These are phyloP conservation scores for Pulveroboletus sp. DNA, from an alignment of 768 basidiomycete species.

Conservation along the genomic window DNA sequence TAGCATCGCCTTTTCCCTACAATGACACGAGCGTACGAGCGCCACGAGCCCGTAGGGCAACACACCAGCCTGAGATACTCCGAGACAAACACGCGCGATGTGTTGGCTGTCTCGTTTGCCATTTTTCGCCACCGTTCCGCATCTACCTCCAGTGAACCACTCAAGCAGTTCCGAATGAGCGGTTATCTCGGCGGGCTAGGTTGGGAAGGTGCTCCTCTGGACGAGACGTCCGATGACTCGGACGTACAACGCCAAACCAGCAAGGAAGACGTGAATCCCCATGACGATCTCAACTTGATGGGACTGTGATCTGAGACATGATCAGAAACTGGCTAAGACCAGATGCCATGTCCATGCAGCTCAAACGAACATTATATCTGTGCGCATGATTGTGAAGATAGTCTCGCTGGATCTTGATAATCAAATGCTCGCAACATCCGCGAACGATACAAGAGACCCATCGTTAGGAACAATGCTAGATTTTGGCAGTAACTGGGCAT, in stretches of 20 bases:
- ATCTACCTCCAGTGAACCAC: slow-evolving; percentile 22
- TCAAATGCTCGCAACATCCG: not conserved
- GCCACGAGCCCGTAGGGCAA: not conserved
- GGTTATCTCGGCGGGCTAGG: slow-evolving; percentile 25
- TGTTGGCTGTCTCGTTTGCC: not conserved
- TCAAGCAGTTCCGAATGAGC: slow-evolving; percentile 44
- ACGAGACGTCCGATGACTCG: not conserved
- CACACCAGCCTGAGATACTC: slow-evolving; percentile 18
- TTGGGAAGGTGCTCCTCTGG: not conserved
- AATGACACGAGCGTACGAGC: too few relatives aligned
- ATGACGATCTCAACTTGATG: not conserved
- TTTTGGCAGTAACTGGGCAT: too few relatives aligned
- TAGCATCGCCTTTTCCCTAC: slow-evolving; percentile 10
- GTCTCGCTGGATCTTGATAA: too few relatives aligned
- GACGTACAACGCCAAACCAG: slow-evolving; percentile 9
- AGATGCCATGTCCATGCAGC: too few relatives aligned
- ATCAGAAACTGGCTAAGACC: not conserved
- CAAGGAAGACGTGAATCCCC: not conserved
- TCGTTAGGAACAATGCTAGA: too few relatives aligned
- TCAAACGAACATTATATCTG: not conserved
- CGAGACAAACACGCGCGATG: slow-evolving; percentile 7
- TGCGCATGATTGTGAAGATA: too few relatives aligned
- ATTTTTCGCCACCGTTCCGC: slow-evolving; percentile 4
- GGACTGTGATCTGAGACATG: not conserved
- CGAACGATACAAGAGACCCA: too few relatives aligned